These are phyloP conservation scores for Porphyridium purpureum DNA, from an alignment of 23 red algal species.

Conservation along the genomic window DNA sequence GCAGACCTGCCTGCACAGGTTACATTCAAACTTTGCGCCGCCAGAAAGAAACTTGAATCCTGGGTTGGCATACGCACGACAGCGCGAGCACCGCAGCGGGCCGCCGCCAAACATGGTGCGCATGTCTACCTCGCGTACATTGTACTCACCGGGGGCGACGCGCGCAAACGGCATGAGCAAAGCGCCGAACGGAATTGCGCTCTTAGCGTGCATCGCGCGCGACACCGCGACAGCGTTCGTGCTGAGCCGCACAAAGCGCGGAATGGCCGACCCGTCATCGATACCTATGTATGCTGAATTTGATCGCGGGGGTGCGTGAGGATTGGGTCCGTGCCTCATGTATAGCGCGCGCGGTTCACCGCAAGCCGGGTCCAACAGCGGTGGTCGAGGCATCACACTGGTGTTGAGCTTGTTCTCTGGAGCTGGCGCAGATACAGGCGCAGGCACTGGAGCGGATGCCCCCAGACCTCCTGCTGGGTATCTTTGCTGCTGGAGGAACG, in stretches of 20 bases:
- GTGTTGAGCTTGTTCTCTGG: no score
- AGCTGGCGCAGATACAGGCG: no score
- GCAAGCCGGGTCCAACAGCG: no score
- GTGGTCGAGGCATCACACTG: no score
- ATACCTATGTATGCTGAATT: slow-evolving; percentile 28
- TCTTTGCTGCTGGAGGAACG: no score
- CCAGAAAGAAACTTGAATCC: slow-evolving; percentile 68
- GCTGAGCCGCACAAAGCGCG: slow-evolving; percentile 28
- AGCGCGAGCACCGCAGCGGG: slow-evolving; percentile 77
- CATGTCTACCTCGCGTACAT: slow-evolving; percentile 14
- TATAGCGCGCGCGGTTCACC: no score
- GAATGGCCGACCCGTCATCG: slow-evolving; percentile 27
- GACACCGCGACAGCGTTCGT: slow-evolving; percentile 22
- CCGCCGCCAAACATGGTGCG: slow-evolving; percentile 12
- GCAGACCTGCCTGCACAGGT: slow-evolving; percentile 60
- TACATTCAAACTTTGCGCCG: slow-evolving; percentile 81
- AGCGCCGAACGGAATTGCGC: slow-evolving; percentile 30
- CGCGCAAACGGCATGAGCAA: slow-evolving; percentile 60
- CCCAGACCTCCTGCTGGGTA: no score
- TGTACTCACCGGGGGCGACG: slow-evolving; percentile 14
- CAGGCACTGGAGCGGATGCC: no score
- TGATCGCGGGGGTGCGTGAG: slow-evolving; percentile 13
- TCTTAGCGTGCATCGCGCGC: slow-evolving; percentile 22
- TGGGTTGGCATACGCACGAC: slow-evolving; percentile 83
- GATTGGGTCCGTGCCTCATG: no score